phyloP scores from a whole-genome alignment of 1,284 basidiomycete species.

The Ganoderma sinense region DNA sequence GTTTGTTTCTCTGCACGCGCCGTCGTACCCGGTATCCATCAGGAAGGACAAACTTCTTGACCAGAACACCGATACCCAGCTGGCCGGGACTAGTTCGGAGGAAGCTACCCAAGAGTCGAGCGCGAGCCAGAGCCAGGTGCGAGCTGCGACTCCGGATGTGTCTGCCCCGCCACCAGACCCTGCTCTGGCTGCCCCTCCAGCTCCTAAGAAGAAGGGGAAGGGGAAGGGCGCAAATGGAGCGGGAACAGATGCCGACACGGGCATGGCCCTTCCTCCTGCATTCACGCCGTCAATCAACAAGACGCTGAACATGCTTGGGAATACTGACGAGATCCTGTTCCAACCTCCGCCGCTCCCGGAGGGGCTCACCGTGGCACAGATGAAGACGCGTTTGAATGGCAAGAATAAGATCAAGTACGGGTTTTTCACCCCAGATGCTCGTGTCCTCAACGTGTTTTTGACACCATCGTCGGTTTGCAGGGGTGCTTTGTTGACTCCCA shows the following conservation, averaged over 20 bases:
- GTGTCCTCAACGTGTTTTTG: slow-evolving; percentile 7
- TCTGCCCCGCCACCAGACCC: slow-evolving; percentile 37
- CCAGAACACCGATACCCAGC: slow-evolving; percentile 28
- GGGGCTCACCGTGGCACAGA: slow-evolving; percentile 64
- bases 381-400: slow-evolving; percentile 73
- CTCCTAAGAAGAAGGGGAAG: slow-evolving; percentile 25
- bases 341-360: slow-evolving; percentile 56
- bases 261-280: slow-evolving; percentile 53
- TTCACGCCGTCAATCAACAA: slow-evolving; percentile 74
- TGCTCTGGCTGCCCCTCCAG: slow-evolving; percentile 12
- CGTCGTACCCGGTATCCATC: slow-evolving; percentile 53
- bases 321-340: slow-evolving; percentile 18
- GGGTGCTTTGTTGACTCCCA: slow-evolving; percentile 79
- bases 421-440: slow-evolving; percentile 2
- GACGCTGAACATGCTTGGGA: slow-evolving; percentile 48
- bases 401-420: slow-evolving; percentile 88
- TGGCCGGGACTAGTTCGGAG: slow-evolving; percentile 29
- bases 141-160: slow-evolving; percentile 28
- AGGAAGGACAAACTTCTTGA: slow-evolving; percentile 62
- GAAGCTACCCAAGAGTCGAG: background rate
- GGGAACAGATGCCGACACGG: slow-evolving; percentile 29
- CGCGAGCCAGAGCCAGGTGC: background rate
- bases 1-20: slow-evolving; percentile 73
- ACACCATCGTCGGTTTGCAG: slow-evolving; percentile 45
- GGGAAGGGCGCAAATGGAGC: slow-evolving; percentile 18